Percentiles rank a stretch among this genome's conserved stretches.
phyloP scores from a whole-genome alignment of 2,329 filamentous ascomycete species.

The Cordyceps tenuipes region DNA sequence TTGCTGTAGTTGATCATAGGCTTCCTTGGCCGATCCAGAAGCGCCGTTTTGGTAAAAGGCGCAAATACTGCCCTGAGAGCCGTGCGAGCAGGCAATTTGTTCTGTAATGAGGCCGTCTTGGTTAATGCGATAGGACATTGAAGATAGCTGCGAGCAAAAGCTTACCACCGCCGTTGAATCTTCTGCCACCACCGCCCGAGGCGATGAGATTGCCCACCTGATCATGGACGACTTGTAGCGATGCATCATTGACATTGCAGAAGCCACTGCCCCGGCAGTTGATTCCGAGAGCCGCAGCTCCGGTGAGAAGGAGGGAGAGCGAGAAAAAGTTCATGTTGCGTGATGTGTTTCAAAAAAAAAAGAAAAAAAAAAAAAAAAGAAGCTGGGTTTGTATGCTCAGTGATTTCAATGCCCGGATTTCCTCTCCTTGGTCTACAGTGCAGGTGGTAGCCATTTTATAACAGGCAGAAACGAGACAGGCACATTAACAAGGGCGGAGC shows the following conservation, averaged over 20 bases:
- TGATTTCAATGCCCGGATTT: no score
- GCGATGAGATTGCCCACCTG: conserved; percentile 13
- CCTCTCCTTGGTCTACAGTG: not conserved
- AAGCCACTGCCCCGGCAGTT: conserved; percentile 13
- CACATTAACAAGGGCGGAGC: not conserved
- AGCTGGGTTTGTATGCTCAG: not conserved
- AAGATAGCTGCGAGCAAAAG: not conserved
- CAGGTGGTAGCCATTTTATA: not conserved
- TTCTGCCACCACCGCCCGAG: conserved; percentile 1
- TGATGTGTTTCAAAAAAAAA: not conserved
- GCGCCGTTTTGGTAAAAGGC: conserved; percentile 11
- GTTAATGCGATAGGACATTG: not conserved
- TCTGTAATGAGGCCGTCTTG: conserved; percentile 3
- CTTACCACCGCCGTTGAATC: conserved; percentile 9
- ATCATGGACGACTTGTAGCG: conserved; percentile 11
- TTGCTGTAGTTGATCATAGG: conserved; percentile 9
- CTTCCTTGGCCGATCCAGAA: conserved; percentile 6
- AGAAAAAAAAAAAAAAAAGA: not conserved
- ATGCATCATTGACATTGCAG: conserved; percentile 11
- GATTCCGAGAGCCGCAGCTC: conserved; percentile 12
- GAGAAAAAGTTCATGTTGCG: conserved; percentile 9
- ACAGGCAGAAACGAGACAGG: not conserved
- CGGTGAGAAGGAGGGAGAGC: conserved; percentile 5
- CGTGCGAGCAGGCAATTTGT: conserved; percentile 13
- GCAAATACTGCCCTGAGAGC: conserved; percentile 8